Evolutionary conservation across 805 yeast species (phyloP).

Genomic region (Cyberlindnera xishuangbannaensis): DNA sequence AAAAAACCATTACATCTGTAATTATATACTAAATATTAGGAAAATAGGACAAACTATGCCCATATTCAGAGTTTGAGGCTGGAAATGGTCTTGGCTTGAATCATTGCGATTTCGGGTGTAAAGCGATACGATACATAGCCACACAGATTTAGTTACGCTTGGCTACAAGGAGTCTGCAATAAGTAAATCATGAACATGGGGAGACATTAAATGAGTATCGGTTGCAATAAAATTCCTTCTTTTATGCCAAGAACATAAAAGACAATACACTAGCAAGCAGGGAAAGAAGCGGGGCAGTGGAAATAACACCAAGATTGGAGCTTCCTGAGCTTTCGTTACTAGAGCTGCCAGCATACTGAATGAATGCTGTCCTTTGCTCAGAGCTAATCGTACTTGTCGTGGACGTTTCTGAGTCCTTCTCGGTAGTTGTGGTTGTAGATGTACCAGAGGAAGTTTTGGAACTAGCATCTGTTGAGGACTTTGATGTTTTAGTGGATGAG

Average conservation of each 20-base stretch:
- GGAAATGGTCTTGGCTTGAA: no score
- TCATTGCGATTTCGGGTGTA: no score
- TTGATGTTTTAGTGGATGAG: conserved; percentile 8
- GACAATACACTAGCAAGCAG: not conserved
- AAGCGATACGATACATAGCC: no score
- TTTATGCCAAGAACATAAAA: not conserved
- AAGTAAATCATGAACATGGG: not conserved
- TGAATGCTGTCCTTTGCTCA: conserved; percentile 2
- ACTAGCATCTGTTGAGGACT: no score
- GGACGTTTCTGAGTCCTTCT: not conserved
- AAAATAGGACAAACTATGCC: no score
- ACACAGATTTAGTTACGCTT: no score
- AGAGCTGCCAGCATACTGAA: conserved; percentile 1
- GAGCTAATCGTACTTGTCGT: conserved; percentile 4
- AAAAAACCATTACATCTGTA: no score
- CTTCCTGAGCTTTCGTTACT: not conserved
- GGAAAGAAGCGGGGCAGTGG: not conserved
- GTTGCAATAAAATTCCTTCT: no score
- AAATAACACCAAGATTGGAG: not conserved
- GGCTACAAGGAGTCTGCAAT: no score
- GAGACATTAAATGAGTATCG: not conserved
- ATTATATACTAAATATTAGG: no score
- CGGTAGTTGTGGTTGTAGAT: conserved; percentile 4
- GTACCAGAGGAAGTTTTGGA: conserved; percentile 2
- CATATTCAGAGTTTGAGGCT: no score